phyloP scores from a whole-genome alignment of 2,329 filamentous ascomycete species.

The Scopulariopsis brevicaulis region DNA sequence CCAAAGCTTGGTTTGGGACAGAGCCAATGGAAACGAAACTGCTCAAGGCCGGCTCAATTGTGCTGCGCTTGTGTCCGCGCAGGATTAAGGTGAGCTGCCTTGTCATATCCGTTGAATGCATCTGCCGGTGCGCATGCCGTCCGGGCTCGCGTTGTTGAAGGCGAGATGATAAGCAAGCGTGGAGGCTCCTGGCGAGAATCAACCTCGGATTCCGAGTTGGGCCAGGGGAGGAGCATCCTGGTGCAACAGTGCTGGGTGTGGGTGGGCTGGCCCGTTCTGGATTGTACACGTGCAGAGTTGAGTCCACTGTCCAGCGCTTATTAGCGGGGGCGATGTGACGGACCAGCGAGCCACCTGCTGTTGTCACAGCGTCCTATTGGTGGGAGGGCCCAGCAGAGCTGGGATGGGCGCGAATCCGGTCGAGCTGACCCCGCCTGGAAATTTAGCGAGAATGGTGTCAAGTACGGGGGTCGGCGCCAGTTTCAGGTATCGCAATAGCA shows the following conservation, averaged over 20 bases:
- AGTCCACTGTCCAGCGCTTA: slow-evolving; percentile 1
- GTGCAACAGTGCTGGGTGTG: not conserved
- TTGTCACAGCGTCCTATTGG: slow-evolving; percentile 1
- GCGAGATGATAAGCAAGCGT: too few species aligned
- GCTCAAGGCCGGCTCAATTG: too few species aligned
- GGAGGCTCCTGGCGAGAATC: too few species aligned
- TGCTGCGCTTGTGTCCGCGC: too few species aligned
- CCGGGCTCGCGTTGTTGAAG: too few species aligned
- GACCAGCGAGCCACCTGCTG: not conserved
- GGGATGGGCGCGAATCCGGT: not conserved
- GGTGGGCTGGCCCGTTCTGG: not conserved
- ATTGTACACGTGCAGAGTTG: slow-evolving; percentile 4
- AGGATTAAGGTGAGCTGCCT: too few species aligned
- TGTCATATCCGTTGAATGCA: too few species aligned
- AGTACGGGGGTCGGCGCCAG: not conserved
- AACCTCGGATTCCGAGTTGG: too few species aligned
- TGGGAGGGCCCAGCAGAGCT: not conserved
- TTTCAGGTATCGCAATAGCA: slow-evolving; percentile 3
- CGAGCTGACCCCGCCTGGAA: not conserved
- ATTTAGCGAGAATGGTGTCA: slow-evolving; percentile 2
- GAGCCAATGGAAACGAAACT: too few species aligned
- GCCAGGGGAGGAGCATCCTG: not conserved
- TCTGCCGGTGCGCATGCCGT: too few species aligned
- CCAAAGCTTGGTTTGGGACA: too few species aligned
- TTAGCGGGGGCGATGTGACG: slow-evolving; percentile 1